A percentile compares a stretch with the other conserved stretches of the same genome.
These are phyloP conservation scores for Plantago major DNA, from an alignment of 257 asterid species.

Conservation along the genomic window DNA sequence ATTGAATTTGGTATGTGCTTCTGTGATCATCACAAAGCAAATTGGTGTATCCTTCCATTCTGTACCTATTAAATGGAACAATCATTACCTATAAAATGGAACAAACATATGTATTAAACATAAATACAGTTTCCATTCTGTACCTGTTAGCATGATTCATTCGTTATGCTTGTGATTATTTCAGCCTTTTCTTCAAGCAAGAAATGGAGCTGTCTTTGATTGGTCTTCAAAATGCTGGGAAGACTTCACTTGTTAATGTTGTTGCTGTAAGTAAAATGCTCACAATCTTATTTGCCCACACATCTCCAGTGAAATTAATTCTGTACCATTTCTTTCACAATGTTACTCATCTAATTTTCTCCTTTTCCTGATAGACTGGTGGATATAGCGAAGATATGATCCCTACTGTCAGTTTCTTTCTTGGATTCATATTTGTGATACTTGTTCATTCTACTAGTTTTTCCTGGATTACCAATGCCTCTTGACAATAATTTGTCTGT, in stretches of 20 bases:
- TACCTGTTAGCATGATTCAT: too few species aligned
- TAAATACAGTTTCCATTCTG: not conserved
- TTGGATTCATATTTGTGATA: constrained; percentile 1
- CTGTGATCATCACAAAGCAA: too few species aligned
- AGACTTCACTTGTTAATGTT: constrained; percentile 95
- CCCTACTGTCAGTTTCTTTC: constrained; percentile 73
- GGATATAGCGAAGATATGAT: constrained; percentile 99
- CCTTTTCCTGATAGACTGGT: constrained; percentile 59
- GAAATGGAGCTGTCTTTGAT: constrained; percentile 98
- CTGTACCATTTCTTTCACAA: constrained; percentile 5
- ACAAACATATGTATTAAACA: not conserved
- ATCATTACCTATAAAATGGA: too few species aligned
- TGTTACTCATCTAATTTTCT: constrained; percentile 16
- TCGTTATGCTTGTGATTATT: constrained; percentile 15
- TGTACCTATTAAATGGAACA: too few species aligned
- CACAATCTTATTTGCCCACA: not conserved
- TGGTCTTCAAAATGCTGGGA: constrained; percentile 99
- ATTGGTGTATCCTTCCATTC: too few species aligned
- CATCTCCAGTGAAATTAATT: not conserved
- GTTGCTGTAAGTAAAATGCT: constrained; percentile 68
- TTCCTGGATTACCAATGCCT: constrained; percentile 3
- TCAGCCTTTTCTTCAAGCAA: constrained; percentile 97
- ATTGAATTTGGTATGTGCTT: too few species aligned
- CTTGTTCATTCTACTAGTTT: constrained; percentile 11
- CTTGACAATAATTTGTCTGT: constrained; percentile 12